Evolutionary conservation across 345 rosid genomes (phyloP), one percentile per base, ranked within the genome.

Genomic region (Erucastrum elatum): DNA sequence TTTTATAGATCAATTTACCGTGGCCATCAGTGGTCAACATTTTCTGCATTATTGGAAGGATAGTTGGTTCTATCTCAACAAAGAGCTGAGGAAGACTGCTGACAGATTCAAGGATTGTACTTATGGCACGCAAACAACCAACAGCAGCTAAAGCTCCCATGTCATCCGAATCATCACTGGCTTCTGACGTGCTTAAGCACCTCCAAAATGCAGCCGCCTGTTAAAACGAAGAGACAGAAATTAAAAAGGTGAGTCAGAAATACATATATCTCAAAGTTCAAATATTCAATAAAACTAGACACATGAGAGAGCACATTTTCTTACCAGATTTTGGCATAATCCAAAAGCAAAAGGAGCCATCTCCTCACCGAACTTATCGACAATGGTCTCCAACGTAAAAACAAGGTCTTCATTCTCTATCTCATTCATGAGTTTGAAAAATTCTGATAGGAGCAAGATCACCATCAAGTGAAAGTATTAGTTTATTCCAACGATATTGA

Each of bases 391-490:
- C 26, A 53, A 2, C 59, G 59, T 53, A 53, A 16, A 53, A 53
- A 53, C 59, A 15, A 53, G 59, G 59, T 53, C 59, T 16, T 53
- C 59, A 2, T 53, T 53, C 59, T 51, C 58, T 51, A 51, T 6
- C 53, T 93, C 98, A 85, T 93, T 90, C 96, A 93, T 93, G 58
- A 93, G 94, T 79, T 88, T 93, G 82, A 93, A 93, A 82, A 93
- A 88, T 84, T 93, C 98, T 93, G 87, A 80, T 77, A 21, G 26
- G 51, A 59, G 70, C 74, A 76, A 31, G 4, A 58, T 21, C 29
- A 55, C 66, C 34, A 80, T 8, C 58, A 65, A 26, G 44, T 59
- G 46, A 27, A 33, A 58, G 13, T 25, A 70, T 64, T 65, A 75
- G 62, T 74, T 53, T 61, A 53, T 8, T 16, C 17, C 59, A 16